phyloP scores from a whole-genome alignment of 305 asterid species.

The Fraxinus platypoda region DNA sequence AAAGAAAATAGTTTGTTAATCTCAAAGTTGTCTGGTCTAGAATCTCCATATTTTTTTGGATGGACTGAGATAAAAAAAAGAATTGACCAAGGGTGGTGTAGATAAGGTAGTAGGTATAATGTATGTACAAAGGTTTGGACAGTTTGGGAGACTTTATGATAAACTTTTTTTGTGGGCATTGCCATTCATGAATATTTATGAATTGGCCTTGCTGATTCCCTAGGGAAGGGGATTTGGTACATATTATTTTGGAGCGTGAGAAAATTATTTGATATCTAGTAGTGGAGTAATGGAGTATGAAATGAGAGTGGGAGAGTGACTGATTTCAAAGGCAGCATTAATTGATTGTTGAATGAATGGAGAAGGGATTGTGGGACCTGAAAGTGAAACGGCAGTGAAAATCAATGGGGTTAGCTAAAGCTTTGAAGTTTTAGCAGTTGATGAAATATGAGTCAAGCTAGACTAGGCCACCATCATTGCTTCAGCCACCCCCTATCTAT shows the following conservation, averaged over 20 bases:
- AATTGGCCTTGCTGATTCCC: constrained; percentile 78
- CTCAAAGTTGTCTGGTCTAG: constrained; percentile 39
- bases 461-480: constrained; percentile 32
- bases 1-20: constrained; percentile 36
- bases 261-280: constrained; percentile 28
- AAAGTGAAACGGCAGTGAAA: constrained; percentile 20
- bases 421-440: constrained; percentile 35
- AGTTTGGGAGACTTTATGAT: constrained; percentile 31
- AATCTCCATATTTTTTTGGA: constrained; percentile 54
- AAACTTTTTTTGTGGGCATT: constrained; percentile 36
- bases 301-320: constrained; percentile 33
- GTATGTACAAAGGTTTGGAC: constrained; percentile 26
- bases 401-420: constrained; percentile 27
- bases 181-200: constrained; percentile 38
- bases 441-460: constrained; percentile 37
- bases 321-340: constrained; percentile 53
- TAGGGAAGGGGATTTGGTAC: constrained; percentile 65
- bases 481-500: constrained; percentile 16
- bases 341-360: constrained; percentile 36
- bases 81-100: constrained; percentile 63
- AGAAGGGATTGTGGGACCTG: constrained; percentile 47
- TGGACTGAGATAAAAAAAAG: constrained; percentile 28
- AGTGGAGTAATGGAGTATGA: constrained; percentile 42
- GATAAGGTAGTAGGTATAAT: constrained; percentile 36
- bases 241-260: constrained; percentile 42